Evolutionary conservation across 2,329 filamentous ascomycete species (phyloP).

Genomic region (Talaromyces islandicus): DNA sequence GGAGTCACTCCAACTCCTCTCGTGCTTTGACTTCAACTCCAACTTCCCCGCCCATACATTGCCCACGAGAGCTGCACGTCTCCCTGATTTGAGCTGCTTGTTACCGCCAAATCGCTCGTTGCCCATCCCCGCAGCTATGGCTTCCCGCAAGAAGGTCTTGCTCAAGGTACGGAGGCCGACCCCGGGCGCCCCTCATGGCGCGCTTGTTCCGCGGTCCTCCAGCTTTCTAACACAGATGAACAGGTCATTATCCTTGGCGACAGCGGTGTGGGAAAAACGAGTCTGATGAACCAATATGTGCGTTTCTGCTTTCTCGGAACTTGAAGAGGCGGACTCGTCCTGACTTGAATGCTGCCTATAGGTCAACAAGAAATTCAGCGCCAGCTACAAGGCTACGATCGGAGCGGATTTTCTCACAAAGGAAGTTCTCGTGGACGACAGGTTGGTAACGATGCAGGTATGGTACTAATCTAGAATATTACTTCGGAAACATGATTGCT

Average conservation of each 20-base stretch:
- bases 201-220: neutral
- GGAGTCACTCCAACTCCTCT: neutral
- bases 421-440: slow-evolving; percentile 94
- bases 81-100: neutral
- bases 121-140: slow-evolving; percentile 47
- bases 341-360: slow-evolving; percentile 31
- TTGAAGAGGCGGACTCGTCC: neutral
- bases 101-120: neutral
- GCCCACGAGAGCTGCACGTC: neutral
- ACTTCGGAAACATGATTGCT: neutral
- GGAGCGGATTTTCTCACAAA: slow-evolving; percentile 97
- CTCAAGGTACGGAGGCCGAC: slow-evolving; percentile 61
- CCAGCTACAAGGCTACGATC: slow-evolving; percentile 99
- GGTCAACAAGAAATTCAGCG: slow-evolving; percentile 99
- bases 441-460: slow-evolving; percentile 98
- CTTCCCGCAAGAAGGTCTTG: slow-evolving; percentile 82
- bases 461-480: slow-evolving; percentile 13
- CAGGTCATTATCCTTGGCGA: slow-evolving; percentile 99
- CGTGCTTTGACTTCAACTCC: neutral
- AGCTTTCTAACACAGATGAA: neutral
- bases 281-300: slow-evolving; percentile 99
- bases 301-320: slow-evolving; percentile 46
- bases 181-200: neutral
- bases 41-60: slow-evolving; percentile 2
- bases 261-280: slow-evolving; percentile 98